These are phyloP conservation scores for Eucalyptus caleyi DNA, from an alignment of 345 rosid genomes.

Conservation along the genomic window DNA sequence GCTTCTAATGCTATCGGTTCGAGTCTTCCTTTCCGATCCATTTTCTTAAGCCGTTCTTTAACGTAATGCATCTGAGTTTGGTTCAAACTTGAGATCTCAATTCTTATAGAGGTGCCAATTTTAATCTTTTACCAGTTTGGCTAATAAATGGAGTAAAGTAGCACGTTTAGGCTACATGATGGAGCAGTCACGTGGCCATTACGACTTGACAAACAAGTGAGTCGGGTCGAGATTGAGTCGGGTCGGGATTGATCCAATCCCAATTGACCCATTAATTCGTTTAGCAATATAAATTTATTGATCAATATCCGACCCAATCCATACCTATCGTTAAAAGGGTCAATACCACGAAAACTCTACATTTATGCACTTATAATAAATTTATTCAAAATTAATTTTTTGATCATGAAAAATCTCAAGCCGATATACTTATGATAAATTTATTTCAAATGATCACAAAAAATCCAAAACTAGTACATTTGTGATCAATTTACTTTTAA, in stretches of 20 bases:
- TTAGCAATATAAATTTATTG: too few species aligned
- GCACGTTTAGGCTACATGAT: neutral
- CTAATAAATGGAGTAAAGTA: neutral
- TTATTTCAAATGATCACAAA: too few species aligned
- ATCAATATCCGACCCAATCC: too few species aligned
- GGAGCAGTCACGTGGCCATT: neutral
- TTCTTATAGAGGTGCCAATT: neutral
- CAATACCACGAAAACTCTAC: too few species aligned
- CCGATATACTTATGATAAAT: fast-evolving
- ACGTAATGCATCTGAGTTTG: neutral
- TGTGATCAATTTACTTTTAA: too few species aligned
- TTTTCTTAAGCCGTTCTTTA: neutral
- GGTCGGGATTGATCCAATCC: too few species aligned
- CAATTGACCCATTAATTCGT: too few species aligned
- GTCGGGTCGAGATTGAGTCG: fast-evolving
- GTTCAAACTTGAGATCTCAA: neutral
- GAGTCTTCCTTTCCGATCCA: neutral
- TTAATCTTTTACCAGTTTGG: neutral
- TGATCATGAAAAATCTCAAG: too few species aligned
- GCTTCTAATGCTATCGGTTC: neutral
- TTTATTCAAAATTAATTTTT: too few species aligned
- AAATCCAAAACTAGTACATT: fast-evolving
- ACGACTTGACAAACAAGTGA: too few species aligned
- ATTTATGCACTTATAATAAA: too few species aligned
- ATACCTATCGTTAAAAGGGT: too few species aligned